phyloP scores from a whole-genome alignment of 1,284 basidiomycete genomes.

The Tausonia pullulans region DNA sequence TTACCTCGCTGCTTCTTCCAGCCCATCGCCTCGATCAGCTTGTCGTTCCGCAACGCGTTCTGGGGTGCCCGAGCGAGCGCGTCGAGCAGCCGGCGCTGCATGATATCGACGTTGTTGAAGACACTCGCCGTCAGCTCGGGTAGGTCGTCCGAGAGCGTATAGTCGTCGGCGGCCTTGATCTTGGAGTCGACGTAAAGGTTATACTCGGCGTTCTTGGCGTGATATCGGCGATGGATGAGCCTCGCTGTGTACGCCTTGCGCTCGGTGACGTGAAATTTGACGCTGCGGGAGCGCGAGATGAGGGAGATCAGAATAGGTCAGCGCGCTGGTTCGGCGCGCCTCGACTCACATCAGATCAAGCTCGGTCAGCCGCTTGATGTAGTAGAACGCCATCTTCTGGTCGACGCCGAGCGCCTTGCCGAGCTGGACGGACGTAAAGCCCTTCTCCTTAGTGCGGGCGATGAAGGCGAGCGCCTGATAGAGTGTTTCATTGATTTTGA shows the following conservation, averaged over 20 bases:
- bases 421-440: constrained; percentile 1
- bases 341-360: constrained; percentile 2
- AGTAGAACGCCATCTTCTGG: constrained; percentile 9
- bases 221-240: constrained; percentile 9
- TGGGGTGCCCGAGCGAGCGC: not conserved
- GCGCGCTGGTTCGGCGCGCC: not conserved
- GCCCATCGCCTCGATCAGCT: no score
- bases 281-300: not conserved
- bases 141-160: not conserved
- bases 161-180: not conserved
- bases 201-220: not conserved
- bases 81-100: not conserved
- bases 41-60: no score
- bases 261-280: constrained; percentile 3
- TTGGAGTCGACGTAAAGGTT: not conserved
- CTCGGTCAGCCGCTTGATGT: constrained; percentile 1
- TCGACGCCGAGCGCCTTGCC: constrained; percentile 3
- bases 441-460: not conserved
- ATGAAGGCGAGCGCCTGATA: constrained; percentile 11
- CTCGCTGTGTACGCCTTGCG: constrained; percentile 2
- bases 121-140: not conserved
- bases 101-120: constrained; percentile 2
- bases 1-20: no score
- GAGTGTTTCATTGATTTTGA: constrained; percentile 2
- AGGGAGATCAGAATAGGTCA: not conserved